Evolutionary conservation across 2,329 filamentous ascomycete genomes (phyloP), one percentile per base, ranked within the genome.

Genomic region (Zasmidium angulare): DNA sequence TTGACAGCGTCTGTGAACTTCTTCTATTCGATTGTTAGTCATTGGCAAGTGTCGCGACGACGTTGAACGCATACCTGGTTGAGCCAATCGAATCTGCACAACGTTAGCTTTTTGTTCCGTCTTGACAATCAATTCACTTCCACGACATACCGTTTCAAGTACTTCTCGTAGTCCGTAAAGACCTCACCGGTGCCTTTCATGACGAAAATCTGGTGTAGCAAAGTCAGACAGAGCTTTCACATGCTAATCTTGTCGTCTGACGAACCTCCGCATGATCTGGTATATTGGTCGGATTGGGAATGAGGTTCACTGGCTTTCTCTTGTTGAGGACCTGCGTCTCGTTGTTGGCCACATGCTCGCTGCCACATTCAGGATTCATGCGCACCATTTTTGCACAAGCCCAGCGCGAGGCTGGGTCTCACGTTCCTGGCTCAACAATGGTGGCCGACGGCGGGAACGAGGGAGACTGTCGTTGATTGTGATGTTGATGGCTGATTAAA

Each of bases 1-100:
- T 92, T 96, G 66, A 98, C 96, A 73, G 96, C 90, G 76, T 96
- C 96, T 62, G 96, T 96, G 75, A 98, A 99, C 56, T 89, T 87
- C 71, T 87, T 90, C 87, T 93, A 68, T n/a, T 0, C 19, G 19
- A 10, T 48, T 36, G 56, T 72, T 46, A 71, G 66, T 59, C 11
- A 49, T 52, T 22, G 17, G 17, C 24, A 29, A 23, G 21, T 19
- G 20, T 23, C 19, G n/a, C 11, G n/a, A 19, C 50, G 31, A 43
- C 14, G 23, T 29, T 53, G 17, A 36, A 36, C 20, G 53, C 83
- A 69, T 80, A 90, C 90, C 85, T 96, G 91, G 68, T 89, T 92
- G 74, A 96, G 96, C 73, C 96, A 97, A 74, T 97, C 93, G 83
- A 93, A 88, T 60, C 91, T 96, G 68, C 24, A 48, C 20, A 24